Conservation (phyloP, 2,329 filamentous ascomycete genomes). For the Arthrobotrys sphaeroides region DNA sequence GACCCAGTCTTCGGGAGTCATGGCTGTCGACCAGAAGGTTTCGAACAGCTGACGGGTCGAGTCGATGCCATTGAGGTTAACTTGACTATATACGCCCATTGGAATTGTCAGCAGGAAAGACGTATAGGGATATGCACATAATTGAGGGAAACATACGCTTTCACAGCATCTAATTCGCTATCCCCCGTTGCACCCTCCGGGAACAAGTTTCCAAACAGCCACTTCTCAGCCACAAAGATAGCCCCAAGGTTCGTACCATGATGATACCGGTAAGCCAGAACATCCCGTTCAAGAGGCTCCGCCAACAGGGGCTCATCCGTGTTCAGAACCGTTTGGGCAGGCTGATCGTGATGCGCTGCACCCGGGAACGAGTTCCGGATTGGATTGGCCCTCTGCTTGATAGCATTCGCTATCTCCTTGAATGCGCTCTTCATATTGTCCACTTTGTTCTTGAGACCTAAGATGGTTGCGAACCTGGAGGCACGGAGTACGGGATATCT, state of each 20-base stretch:
- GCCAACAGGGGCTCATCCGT: conserved; percentile 25
- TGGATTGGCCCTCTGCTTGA: conserved; percentile 36
- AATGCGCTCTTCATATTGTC: conserved; percentile 40
- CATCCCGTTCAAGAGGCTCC: conserved; percentile 59
- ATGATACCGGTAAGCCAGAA: conserved; percentile 69
- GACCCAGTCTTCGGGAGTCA: conserved; percentile 66
- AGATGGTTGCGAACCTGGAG: conserved; percentile 1
- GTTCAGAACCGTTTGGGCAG: conserved; percentile 12
- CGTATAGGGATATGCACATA: not conserved
- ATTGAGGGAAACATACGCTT: not conserved
- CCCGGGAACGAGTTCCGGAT: not conserved
- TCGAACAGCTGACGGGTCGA: conserved; percentile 66
- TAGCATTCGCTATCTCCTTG: conserved; percentile 34
- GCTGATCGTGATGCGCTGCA: not conserved
- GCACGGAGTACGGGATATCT: not conserved
- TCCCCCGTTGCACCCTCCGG: conserved; percentile 61
- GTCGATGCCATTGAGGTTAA: conserved; percentile 65
- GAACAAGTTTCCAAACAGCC: conserved; percentile 67
- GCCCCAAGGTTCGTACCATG: conserved; percentile 70
- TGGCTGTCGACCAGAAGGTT: conserved; percentile 66
- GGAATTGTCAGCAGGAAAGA: not conserved
- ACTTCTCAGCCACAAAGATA: conserved; percentile 70
- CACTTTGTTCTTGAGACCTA: not conserved
- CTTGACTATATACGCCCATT: conserved; percentile 56
- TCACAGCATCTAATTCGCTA: conserved; percentile 67